Evolutionary conservation across 495 filamentous ascomycete genomes (phyloP).

Genomic region (Neurospora sp.): DNA sequence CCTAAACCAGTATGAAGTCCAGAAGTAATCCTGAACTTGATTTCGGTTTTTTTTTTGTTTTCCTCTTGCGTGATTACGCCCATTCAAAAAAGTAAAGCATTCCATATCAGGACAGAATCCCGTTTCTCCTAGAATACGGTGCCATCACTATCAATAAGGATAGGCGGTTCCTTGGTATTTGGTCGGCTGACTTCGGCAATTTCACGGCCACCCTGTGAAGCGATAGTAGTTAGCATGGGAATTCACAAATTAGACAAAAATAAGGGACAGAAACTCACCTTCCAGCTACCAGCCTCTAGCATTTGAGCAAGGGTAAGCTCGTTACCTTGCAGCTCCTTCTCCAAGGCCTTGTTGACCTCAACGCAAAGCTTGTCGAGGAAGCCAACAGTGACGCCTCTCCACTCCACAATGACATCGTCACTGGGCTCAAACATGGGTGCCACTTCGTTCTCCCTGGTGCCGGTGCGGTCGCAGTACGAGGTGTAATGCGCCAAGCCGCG

Average conservation of each 20-base stretch:
- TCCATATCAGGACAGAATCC: background rate
- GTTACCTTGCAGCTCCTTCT: conserved; percentile 40
- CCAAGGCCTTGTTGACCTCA: conserved; percentile 57
- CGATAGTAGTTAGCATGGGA: conserved; percentile 20
- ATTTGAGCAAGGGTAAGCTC: conserved; percentile 66
- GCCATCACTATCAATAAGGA: conserved; percentile 91
- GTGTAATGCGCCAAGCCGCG: conserved; percentile 61
- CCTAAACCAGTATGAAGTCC: background rate
- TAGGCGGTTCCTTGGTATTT: conserved; percentile 93
- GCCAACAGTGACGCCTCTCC: conserved; percentile 73
- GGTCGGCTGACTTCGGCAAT: conserved; percentile 91
- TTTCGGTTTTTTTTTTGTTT: background rate
- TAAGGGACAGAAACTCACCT: conserved; percentile 45
- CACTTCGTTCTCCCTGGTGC: conserved; percentile 58
- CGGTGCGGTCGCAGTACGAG: conserved; percentile 62
- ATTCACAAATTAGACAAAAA: background rate
- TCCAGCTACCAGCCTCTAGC: conserved; percentile 88
- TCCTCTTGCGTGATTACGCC: background rate
- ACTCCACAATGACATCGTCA: conserved; percentile 82
- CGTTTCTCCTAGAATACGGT: conserved; percentile 66
- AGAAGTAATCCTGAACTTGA: background rate
- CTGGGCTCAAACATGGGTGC: conserved; percentile 70
- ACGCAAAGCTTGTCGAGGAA: conserved; percentile 67
- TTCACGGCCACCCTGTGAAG: conserved; percentile 75
- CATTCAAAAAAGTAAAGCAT: background rate